These are phyloP conservation scores for Nothophoma quercina DNA, from an alignment of 2,329 filamentous ascomycete species.

Conservation along the genomic window DNA sequence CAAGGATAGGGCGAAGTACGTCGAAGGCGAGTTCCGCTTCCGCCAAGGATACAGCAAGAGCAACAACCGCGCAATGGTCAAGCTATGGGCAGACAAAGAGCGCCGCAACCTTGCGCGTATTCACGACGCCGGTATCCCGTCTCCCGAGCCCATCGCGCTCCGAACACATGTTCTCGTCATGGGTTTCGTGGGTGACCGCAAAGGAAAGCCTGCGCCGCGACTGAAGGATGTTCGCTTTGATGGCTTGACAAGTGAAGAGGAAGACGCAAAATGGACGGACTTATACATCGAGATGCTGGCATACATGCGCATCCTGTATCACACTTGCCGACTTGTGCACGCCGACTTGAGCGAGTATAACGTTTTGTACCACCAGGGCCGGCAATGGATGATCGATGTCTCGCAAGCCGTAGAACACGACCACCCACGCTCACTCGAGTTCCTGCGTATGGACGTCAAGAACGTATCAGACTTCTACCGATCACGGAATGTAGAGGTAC, in stretches of 20 bases:
- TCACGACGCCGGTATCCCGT: constrained; percentile 83
- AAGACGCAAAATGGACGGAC: constrained; percentile 74
- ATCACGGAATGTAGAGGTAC: constrained; percentile 79
- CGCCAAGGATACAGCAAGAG: constrained; percentile 90
- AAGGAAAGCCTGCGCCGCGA: constrained; percentile 86
- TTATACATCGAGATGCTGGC: constrained; percentile 85
- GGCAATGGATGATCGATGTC: constrained; percentile 94
- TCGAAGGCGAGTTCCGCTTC: constrained; percentile 93
- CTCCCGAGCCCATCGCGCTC: constrained; percentile 86
- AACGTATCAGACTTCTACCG: constrained; percentile 94
- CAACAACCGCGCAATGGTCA: constrained; percentile 96
- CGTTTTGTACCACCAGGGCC: constrained; percentile 82
- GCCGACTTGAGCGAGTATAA: constrained; percentile 99
- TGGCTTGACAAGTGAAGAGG: constrained; percentile 63
- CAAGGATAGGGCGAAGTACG: constrained; percentile 96
- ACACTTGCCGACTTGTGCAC: constrained; percentile 89
- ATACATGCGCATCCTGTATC: constrained; percentile 93
- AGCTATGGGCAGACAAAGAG: constrained; percentile 98
- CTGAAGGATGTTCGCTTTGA: constrained; percentile 84
- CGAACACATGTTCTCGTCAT: constrained; percentile 96
- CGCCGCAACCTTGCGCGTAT: constrained; percentile 91
- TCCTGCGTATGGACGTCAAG: constrained; percentile 97
- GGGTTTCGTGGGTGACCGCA: constrained; percentile 87
- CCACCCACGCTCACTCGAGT: constrained; percentile 90
- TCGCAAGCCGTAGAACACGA: constrained; percentile 97